phyloP scores from a whole-genome alignment of 306 rosid genomes.

The Gynostemma pentaphyllum region DNA sequence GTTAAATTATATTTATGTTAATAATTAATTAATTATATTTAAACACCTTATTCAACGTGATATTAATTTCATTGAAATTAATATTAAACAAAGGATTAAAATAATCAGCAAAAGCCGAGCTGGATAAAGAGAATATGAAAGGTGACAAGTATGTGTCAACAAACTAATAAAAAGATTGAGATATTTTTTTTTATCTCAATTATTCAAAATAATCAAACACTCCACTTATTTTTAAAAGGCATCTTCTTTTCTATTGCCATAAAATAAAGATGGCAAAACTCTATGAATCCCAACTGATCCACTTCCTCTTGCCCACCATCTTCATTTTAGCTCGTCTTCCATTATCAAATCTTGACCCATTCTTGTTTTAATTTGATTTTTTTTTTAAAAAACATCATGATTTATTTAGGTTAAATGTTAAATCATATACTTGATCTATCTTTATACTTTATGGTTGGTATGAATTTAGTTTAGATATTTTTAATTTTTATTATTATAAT shows the following conservation, averaged over 20 bases:
- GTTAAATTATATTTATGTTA: no score
- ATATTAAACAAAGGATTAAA: neutral
- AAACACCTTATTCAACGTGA: neutral
- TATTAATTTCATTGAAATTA: neutral
- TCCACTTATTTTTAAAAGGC: neutral
- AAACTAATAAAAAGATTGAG: neutral
- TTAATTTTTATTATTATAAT: no score
- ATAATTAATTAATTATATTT: no score
- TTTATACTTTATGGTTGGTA: no score
- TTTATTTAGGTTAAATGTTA: no score
- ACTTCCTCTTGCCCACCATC: neutral
- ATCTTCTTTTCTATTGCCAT: neutral
- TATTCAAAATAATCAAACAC: neutral
- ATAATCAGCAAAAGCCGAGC: neutral
- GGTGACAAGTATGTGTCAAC: neutral
- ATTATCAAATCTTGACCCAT: neutral
- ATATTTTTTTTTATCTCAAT: constrained; percentile 2
- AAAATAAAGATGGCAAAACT: neutral
- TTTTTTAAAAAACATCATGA: neutral
- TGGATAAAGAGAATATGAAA: neutral
- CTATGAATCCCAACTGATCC: neutral
- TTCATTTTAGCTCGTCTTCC: neutral
- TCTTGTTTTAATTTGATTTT: neutral
- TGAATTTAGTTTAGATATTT: no score
- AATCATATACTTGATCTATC: no score